These are phyloP conservation scores for Pseudogymnoascus sp. DNA, from an alignment of 2,329 filamentous ascomycete species.

Conservation along the genomic window DNA sequence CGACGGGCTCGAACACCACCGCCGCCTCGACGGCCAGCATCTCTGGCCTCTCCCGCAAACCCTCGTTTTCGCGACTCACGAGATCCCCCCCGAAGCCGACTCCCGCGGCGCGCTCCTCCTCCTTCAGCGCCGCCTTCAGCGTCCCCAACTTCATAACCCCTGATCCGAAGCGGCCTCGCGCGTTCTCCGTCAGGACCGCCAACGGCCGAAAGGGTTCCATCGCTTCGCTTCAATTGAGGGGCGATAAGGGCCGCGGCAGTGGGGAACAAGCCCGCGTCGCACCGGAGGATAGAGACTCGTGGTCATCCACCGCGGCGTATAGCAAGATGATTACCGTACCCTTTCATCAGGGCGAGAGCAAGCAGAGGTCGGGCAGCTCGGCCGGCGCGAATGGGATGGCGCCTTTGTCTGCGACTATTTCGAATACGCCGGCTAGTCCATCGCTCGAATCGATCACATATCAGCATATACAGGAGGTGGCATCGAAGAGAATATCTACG, in stretches of 20 bases:
- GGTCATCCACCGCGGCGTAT: conserved; percentile 3
- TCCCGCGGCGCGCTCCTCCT: neutral
- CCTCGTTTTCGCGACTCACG: conserved; percentile 41
- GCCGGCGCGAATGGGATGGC: neutral
- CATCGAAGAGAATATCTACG: conserved; percentile 88
- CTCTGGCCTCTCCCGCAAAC: conserved; percentile 47
- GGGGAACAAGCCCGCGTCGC: neutral
- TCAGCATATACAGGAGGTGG: conserved; percentile 71
- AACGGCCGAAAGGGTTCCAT: conserved; percentile 7
- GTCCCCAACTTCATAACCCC: neutral
- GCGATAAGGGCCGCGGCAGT: conserved; percentile 2
- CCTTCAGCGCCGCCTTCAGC: neutral
- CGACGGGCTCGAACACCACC: conserved; percentile 12
- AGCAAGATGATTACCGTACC: conserved; percentile 7
- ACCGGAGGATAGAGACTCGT: neutral
- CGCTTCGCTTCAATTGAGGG: conserved; percentile 2
- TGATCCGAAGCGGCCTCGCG: neutral
- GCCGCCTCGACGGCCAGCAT: conserved; percentile 32
- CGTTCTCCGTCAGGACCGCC: neutral
- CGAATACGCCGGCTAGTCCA: conserved; percentile 23
- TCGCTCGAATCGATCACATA: conserved; percentile 33
- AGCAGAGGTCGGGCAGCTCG: conserved; percentile 17
- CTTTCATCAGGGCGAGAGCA: conserved; percentile 12
- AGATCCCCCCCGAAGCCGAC: conserved; percentile 27
- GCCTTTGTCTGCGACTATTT: neutral